Evolutionary conservation across 73 alveolate species (phyloP), one percentile per base, ranked within the genome.

Genomic region (Paramecium bursaria): DNA sequence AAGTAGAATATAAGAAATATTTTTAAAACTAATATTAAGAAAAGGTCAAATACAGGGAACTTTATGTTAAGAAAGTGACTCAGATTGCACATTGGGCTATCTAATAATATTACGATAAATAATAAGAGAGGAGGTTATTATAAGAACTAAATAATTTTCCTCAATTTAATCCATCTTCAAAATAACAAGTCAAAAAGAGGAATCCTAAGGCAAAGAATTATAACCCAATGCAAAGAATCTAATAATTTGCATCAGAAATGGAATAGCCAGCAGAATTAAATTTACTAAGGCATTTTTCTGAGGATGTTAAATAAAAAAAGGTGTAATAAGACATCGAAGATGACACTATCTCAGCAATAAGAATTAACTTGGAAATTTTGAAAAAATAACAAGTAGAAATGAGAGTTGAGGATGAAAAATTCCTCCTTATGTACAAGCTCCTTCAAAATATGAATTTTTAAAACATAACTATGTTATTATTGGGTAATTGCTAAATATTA

Each of bases 61-160:
- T 21, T 35, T 39, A 42, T 39, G 33, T 39, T 39, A 44, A 67
- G 44, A 39, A 39, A 39, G 11, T 22, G 10, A 31, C 19, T 21
- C 27, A 42, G 44, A 67, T 67, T 11, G 49, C 50, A 35, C 26
- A 53, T 35, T 67, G 82, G 82, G 49, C 82, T n/a, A 67, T 35
- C 44, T 2, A 57, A 57, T 57, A 57, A 42, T 57, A 17, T 57
- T 9, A 57, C 27, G 50, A 39, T 7, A 11, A 39, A 23, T 30
- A 17, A 57, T 30, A 30, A 57, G 33, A 29, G 33, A 57, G 14
- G 33, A 57, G n/a, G 6, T 30, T n/a, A 23, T 57, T 9, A 57
- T 27, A 22, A 57, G 33, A 57, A 23, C 33, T 10, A 50, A 57
- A 13, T 27, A 57, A 30, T 30, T 57, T 7, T 57, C 33, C 33